Conservation (phyloP, 139 green algal genomes). For the Penium margaritaceum region DNA sequence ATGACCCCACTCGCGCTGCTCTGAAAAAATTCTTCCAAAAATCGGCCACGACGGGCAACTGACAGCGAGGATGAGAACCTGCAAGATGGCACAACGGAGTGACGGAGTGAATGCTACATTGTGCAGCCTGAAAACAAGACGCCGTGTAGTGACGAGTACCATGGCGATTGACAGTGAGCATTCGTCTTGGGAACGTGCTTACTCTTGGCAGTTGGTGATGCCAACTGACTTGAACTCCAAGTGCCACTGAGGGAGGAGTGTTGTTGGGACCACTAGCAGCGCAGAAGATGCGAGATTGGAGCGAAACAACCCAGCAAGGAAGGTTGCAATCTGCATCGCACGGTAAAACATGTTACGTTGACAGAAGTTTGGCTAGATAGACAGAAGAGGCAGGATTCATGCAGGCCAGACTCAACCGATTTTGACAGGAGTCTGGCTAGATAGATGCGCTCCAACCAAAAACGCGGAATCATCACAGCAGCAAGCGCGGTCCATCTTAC, state of each 20-base stretch:
- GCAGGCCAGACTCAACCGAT: too few species aligned
- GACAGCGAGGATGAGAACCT: not conserved
- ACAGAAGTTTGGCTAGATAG: too few species aligned
- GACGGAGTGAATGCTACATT: not conserved
- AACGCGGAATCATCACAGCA: not conserved
- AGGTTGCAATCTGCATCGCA: constrained; percentile 29
- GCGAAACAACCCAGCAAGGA: constrained; percentile 32
- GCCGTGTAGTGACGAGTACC: not conserved
- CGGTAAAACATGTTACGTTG: not conserved
- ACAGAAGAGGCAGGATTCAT: too few species aligned
- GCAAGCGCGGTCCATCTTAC: too few species aligned
- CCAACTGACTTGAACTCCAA: constrained; percentile 23
- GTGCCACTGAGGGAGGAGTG: constrained; percentile 25
- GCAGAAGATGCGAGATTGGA: constrained; percentile 6
- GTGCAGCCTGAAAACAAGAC: not conserved
- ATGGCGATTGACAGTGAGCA: too few species aligned
- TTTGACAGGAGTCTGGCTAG: too few species aligned
- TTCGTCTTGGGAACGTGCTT: too few species aligned
- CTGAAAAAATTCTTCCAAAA: not conserved
- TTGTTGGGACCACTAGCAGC: constrained; percentile 34
- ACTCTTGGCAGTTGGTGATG: constrained; percentile 10
- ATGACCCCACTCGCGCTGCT: constrained; percentile 58
- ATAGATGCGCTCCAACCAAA: too few species aligned
- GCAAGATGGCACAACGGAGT: not conserved
- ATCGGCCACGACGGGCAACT: not conserved